Percentiles rank a stretch among this genome's conserved stretches.
These are phyloP conservation scores for Calycina herbarum DNA, from an alignment of 2,329 filamentous ascomycete species.

Conservation along the genomic window DNA sequence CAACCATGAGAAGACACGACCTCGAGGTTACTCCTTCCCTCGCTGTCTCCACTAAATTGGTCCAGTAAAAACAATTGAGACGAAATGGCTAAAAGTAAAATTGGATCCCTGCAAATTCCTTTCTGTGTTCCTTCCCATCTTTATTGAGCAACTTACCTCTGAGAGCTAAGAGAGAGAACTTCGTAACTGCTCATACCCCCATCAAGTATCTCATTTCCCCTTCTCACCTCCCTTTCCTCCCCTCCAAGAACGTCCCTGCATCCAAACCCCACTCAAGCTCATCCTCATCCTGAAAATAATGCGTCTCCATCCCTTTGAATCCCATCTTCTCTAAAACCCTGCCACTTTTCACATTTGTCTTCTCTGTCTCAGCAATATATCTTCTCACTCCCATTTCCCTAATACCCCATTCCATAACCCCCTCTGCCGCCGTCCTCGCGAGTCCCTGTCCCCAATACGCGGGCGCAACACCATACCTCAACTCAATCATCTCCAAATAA, in stretches of 20 bases:
- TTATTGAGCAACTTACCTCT: too few species aligned
- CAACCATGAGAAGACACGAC: too few species aligned
- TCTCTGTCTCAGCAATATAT: constrained; percentile 32
- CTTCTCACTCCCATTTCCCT: constrained; percentile 27
- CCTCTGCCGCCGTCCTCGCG: constrained; percentile 28
- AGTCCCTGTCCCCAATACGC: constrained; percentile 31
- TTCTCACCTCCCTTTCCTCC: neutral
- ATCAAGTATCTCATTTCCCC: too few species aligned
- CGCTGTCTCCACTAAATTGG: too few species aligned
- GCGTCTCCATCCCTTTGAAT: constrained; percentile 17
- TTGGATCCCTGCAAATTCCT: too few species aligned
- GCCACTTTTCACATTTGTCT: constrained; percentile 29
- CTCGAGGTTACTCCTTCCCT: too few species aligned
- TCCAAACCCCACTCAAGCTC: constrained; percentile 11
- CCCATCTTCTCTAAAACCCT: constrained; percentile 31
- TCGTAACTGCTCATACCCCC: too few species aligned
- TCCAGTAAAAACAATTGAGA: too few species aligned
- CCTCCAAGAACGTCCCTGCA: neutral
- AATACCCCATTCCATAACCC: constrained; percentile 30
- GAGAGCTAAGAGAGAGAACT: too few species aligned
- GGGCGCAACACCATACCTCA: constrained; percentile 32
- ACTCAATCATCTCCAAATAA: constrained; percentile 32
- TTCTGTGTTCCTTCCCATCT: too few species aligned
- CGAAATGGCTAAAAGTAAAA: too few species aligned
- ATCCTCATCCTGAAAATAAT: constrained; percentile 3